phyloP scores from a whole-genome alignment of 2,329 filamentous ascomycete species.

The Cladosporium colombiae region DNA sequence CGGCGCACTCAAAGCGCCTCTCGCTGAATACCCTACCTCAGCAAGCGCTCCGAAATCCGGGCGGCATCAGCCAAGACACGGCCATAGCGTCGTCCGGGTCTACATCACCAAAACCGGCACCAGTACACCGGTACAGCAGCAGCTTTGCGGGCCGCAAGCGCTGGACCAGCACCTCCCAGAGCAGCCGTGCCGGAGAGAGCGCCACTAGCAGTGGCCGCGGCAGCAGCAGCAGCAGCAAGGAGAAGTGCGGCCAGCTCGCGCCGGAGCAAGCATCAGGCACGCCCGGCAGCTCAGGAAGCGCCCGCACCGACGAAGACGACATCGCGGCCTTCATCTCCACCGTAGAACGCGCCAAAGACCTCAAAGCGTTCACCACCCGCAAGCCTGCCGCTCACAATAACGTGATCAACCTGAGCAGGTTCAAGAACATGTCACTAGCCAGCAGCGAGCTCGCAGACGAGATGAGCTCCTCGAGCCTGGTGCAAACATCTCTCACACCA shows the following conservation, averaged over 20 bases:
- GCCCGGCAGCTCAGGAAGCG: conserved; percentile 63
- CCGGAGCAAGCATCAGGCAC: conserved; percentile 74
- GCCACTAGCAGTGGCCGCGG: conserved; percentile 79
- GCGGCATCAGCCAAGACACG: conserved; percentile 46
- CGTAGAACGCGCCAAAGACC: conserved; percentile 83
- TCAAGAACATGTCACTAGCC: conserved; percentile 85
- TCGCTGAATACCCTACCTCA: conserved; percentile 76
- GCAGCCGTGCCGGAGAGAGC: conserved; percentile 71
- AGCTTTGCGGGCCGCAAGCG: conserved; percentile 86
- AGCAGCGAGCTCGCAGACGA: conserved; percentile 89
- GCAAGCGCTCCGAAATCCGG: conserved; percentile 62
- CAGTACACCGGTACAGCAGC: conserved; percentile 85
- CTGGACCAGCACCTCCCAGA: conserved; percentile 62
- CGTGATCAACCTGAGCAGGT: conserved; percentile 64
- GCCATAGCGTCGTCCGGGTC: conserved; percentile 66
- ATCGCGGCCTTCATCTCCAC: conserved; percentile 91
- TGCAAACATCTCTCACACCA: conserved; percentile 80
- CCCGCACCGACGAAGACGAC: conserved; percentile 83
- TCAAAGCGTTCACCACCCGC: conserved; percentile 72
- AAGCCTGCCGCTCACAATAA: conserved; percentile 56
- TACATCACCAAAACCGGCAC: conserved; percentile 75
- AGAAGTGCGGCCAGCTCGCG: conserved; percentile 27
- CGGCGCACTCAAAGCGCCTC: conserved; percentile 56
- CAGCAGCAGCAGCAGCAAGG: conserved; percentile 65
- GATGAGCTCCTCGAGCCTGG: conserved; percentile 83